Evolutionary conservation across 2,329 filamentous ascomycete species (phyloP).

Genomic region (Coccinonectria pachysandricola): DNA sequence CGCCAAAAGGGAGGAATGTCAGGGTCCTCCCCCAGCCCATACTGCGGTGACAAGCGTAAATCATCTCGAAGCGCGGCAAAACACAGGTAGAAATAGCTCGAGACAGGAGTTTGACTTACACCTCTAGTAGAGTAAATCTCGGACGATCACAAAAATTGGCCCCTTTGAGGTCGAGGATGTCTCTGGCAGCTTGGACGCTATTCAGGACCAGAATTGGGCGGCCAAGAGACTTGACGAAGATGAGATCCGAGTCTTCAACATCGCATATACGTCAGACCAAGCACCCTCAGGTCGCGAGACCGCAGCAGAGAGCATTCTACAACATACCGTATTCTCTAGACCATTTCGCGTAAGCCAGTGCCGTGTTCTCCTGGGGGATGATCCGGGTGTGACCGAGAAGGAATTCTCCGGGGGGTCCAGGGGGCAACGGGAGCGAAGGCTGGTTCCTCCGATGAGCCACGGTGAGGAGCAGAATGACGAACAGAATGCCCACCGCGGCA

Average conservation of each 20-base stretch:
- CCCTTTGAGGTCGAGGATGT: constrained; percentile 33
- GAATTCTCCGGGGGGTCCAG: constrained; percentile 19
- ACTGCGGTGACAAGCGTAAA: too few relatives aligned
- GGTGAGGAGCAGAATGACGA: constrained; percentile 4
- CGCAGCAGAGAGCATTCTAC: neutral
- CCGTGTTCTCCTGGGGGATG: constrained; percentile 19
- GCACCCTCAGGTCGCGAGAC: too few relatives aligned
- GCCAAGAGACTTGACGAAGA: constrained; percentile 20
- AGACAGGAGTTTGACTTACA: too few relatives aligned
- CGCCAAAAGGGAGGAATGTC: constrained; percentile 34
- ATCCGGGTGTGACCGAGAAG: constrained; percentile 18
- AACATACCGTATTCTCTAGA: constrained; percentile 18
- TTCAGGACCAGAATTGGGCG: constrained; percentile 22
- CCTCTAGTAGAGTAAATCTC: constrained; percentile 29
- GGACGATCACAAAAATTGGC: constrained; percentile 34
- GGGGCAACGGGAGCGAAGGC: constrained; percentile 12
- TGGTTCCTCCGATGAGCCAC: constrained; percentile 4
- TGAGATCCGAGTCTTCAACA: constrained; percentile 22
- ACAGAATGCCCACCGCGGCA: constrained; percentile 4
- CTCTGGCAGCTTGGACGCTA: constrained; percentile 23
- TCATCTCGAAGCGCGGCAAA: too few relatives aligned
- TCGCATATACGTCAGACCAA: too few relatives aligned
- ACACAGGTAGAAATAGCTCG: too few relatives aligned
- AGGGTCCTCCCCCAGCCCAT: constrained; percentile 38
- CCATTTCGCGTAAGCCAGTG: constrained; percentile 17